Evolutionary conservation across 352 stramenopile species (phyloP).

Genomic region (Pythium myriotylum): DNA sequence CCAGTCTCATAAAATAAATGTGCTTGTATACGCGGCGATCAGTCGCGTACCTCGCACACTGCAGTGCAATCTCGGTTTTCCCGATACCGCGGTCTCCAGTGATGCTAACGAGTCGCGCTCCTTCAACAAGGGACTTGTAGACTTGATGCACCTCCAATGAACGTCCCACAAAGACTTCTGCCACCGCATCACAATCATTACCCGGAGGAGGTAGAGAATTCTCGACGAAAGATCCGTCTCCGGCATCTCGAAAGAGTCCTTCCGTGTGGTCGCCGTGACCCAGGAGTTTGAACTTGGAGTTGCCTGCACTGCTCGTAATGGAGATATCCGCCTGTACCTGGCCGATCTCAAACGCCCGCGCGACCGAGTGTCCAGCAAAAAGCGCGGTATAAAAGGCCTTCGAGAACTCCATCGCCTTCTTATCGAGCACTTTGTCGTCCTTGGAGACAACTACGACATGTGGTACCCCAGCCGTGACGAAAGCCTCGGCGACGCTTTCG

Average conservation of each 20-base stretch:
- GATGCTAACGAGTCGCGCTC: conserved; percentile 71
- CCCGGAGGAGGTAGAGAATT: conserved; percentile 52
- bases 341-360: conserved; percentile 83
- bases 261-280: conserved; percentile 77
- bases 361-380: conserved; percentile 76
- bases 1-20: conserved; percentile 72
- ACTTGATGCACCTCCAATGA: conserved; percentile 83
- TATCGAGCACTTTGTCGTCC: conserved; percentile 83
- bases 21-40: conserved; percentile 69
- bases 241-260: conserved; percentile 66
- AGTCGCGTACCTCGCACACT: conserved; percentile 77
- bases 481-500: conserved; percentile 85
- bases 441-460: conserved; percentile 91
- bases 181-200: conserved; percentile 79
- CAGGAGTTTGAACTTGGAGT: conserved; percentile 82
- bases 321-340: conserved; percentile 76
- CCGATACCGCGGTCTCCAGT: conserved; percentile 73
- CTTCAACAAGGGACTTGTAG: conserved; percentile 80
- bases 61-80: conserved; percentile 81
- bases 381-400: conserved; percentile 90
- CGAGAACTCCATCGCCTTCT: conserved; percentile 88
- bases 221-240: conserved; percentile 56
- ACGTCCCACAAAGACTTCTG: conserved; percentile 72
- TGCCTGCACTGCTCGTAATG: conserved; percentile 40
- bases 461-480: conserved; percentile 87